phyloP scores from a whole-genome alignment of 768 basidiomycete genomes.

The Favolaschia claudopus region DNA sequence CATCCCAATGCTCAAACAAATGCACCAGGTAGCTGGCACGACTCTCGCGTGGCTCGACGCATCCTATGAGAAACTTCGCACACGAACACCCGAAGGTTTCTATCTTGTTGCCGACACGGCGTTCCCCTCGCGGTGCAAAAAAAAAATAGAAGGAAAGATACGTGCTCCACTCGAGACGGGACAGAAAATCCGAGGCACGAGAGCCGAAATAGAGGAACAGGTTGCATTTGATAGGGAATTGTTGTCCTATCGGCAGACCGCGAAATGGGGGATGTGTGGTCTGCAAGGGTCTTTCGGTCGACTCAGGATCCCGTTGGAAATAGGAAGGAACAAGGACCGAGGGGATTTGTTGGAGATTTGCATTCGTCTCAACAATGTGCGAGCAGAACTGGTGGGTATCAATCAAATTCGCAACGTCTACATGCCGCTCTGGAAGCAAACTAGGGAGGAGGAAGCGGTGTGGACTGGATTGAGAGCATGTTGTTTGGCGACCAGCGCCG shows the following conservation, averaged over 20 bases:
- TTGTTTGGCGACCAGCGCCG: neutral
- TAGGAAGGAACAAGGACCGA: neutral
- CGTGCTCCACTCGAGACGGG: constrained; percentile 35
- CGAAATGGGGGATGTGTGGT: constrained; percentile 44
- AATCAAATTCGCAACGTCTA: neutral
- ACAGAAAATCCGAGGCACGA: neutral
- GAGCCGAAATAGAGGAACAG: constrained; percentile 6
- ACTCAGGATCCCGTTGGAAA: constrained; percentile 11
- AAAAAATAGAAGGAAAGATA: constrained; percentile 32
- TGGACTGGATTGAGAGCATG: neutral
- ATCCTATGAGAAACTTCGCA: constrained; percentile 35
- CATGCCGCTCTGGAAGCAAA: neutral
- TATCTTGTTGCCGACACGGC: constrained; percentile 45
- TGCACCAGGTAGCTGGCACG: constrained; percentile 45
- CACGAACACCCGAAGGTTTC: constrained; percentile 34
- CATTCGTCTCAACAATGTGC: too few species aligned
- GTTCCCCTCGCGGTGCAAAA: constrained; percentile 35
- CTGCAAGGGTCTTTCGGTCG: constrained; percentile 43
- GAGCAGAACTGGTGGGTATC: too few species aligned
- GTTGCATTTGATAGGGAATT: constrained; percentile 34
- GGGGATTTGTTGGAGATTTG: neutral
- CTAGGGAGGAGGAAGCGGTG: neutral
- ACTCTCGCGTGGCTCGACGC: constrained; percentile 35
- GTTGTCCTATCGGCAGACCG: constrained; percentile 39
- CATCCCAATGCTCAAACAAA: neutral